Evolutionary conservation across 345 rosid genomes (phyloP).

Genomic region (Lumnitzera racemosa): DNA sequence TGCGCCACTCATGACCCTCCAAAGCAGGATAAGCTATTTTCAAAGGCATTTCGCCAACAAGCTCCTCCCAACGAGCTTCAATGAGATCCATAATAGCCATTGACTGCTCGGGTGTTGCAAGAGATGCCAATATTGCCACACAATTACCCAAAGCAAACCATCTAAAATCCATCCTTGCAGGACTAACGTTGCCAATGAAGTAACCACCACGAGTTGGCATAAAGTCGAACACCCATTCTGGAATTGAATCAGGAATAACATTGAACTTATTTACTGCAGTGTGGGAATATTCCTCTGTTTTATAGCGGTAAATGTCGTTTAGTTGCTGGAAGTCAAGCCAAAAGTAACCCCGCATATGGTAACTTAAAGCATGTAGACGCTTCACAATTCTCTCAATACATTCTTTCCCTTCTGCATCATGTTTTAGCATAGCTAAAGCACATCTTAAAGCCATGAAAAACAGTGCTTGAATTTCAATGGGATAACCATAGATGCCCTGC

Average conservation of each 20-base stretch:
- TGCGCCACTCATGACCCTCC: slow-evolving; percentile 54
- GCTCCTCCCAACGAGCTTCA: slow-evolving; percentile 65
- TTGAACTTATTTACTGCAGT: slow-evolving; percentile 67
- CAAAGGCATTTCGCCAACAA: slow-evolving; percentile 66
- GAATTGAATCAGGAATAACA: slow-evolving; percentile 67
- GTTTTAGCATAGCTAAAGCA: slow-evolving; percentile 57
- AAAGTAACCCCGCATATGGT: slow-evolving; percentile 54
- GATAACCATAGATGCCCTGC: slow-evolving; percentile 78
- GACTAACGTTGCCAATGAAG: slow-evolving; percentile 63
- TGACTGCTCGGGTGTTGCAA: slow-evolving; percentile 57
- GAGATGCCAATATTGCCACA: slow-evolving; percentile 41
- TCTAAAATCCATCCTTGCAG: slow-evolving; percentile 66
- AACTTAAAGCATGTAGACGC: slow-evolving; percentile 50
- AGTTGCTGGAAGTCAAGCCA: slow-evolving; percentile 66
- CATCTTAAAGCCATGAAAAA: slow-evolving; percentile 69
- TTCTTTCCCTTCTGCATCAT: slow-evolving; percentile 61
- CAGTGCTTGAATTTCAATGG: slow-evolving; percentile 81
- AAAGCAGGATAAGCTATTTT: slow-evolving; percentile 53
- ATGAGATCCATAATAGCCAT: slow-evolving; percentile 66
- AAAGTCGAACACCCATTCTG: slow-evolving; percentile 64
- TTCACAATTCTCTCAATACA: slow-evolving; percentile 48
- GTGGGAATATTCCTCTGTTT: slow-evolving; percentile 69
- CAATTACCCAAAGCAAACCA: slow-evolving; percentile 66
- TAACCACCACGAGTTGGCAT: slow-evolving; percentile 61
- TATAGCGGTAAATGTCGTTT: slow-evolving; percentile 60